These are phyloP conservation scores for Ascoidea asiatica DNA, from an alignment of 805 yeast species.

Conservation along the genomic window DNA sequence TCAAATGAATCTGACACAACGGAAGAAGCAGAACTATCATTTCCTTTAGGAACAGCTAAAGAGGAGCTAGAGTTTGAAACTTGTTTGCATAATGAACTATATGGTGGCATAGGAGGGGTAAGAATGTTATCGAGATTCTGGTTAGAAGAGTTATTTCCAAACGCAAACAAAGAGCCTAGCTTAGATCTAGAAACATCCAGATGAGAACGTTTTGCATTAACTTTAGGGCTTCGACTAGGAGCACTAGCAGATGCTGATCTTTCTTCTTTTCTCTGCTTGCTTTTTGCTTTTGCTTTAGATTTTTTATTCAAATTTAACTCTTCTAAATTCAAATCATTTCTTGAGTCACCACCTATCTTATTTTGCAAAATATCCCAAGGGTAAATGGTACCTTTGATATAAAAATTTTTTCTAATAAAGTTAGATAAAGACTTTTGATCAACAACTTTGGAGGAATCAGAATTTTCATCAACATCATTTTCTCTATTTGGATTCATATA, in stretches of 20 bases:
- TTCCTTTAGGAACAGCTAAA: background rate
- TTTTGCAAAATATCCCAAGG: conserved; percentile 11
- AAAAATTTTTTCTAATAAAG: conserved; percentile 7
- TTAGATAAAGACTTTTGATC: background rate
- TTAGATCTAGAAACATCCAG: background rate
- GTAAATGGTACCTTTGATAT: conserved; percentile 8
- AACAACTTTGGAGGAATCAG: background rate
- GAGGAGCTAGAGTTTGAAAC: background rate
- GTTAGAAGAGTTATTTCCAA: background rate
- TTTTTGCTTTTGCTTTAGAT: background rate
- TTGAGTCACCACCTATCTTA: conserved; percentile 1
- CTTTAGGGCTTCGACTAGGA: background rate
- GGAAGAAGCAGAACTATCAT: too few relatives aligned
- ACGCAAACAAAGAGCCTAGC: background rate
- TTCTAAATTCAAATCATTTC: background rate
- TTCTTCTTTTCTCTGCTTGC: background rate
- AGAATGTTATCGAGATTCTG: too few relatives aligned
- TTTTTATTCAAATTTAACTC: background rate
- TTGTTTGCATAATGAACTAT: background rate
- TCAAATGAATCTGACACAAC: background rate
- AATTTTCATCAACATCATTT: conserved; percentile 9
- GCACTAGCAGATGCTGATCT: background rate
- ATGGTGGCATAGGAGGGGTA: background rate
- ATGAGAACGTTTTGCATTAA: background rate
- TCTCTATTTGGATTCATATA: conserved; percentile 12